Conservation (phyloP, 805 yeast species). For the Dipodascus albidus region DNA sequence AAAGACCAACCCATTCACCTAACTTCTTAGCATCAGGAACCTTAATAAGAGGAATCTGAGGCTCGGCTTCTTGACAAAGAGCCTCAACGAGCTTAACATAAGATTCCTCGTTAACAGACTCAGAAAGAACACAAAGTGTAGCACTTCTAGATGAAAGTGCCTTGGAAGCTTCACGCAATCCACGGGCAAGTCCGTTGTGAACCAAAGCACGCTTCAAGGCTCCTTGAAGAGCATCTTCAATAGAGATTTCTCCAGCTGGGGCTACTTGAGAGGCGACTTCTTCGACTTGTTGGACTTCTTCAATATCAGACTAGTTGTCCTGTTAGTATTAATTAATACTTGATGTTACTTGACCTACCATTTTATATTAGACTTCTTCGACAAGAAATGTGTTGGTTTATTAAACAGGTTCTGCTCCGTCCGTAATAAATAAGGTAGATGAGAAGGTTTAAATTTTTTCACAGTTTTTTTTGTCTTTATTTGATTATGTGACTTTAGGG, state of each 20-base stretch:
- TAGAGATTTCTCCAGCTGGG: conserved; percentile 79
- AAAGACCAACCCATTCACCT: conserved; percentile 99
- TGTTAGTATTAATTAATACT: no score
- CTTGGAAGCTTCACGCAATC: conserved; percentile 99
- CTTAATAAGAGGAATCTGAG: conserved; percentile 95
- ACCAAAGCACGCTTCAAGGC: conserved; percentile 96
- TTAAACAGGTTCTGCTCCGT: conserved; percentile 3
- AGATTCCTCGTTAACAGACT: conserved; percentile 95
- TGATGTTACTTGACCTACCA: no score
- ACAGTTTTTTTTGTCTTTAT: no score
- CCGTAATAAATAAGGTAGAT: not conserved
- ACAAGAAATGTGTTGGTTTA: conserved; percentile 1
- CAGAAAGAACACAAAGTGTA: conserved; percentile 93
- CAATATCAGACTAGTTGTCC: conserved; percentile 71
- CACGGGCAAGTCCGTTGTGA: conserved; percentile 99
- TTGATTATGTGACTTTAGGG: no score
- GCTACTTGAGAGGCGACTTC: conserved; percentile 75
- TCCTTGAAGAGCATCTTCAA: conserved; percentile 97
- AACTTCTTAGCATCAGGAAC: conserved; percentile 98
- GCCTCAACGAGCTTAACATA: conserved; percentile 98
- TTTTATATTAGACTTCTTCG: conserved; percentile 3
- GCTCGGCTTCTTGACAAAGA: conserved; percentile 95
- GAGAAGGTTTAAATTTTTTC: not conserved
- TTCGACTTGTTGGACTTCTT: conserved; percentile 76
- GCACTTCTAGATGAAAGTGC: conserved; percentile 97